A percentile compares a stretch with the other conserved stretches of the same genome.
Evolutionary conservation across 257 asterid genomes (phyloP).

Genomic region (Paraleonurus japonicus): DNA sequence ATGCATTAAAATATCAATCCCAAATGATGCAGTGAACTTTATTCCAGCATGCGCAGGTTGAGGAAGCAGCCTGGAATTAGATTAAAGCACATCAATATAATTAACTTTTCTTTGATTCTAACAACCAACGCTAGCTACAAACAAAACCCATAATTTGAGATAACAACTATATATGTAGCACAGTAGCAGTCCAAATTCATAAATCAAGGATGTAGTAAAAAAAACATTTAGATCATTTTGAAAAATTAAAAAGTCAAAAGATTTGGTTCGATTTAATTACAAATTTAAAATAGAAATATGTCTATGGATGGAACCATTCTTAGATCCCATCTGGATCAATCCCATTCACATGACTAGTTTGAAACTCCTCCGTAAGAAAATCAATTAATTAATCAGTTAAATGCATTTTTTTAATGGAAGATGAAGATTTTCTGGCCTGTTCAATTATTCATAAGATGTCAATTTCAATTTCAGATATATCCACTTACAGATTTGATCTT

Average conservation of each 20-base stretch:
- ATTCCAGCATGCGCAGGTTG: background rate
- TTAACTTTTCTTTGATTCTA: background rate
- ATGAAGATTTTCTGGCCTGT: background rate
- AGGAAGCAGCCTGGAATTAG: background rate
- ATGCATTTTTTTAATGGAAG: background rate
- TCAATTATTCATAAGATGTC: background rate
- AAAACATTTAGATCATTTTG: too few relatives aligned
- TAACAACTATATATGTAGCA: too few relatives aligned
- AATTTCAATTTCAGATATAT: too few relatives aligned
- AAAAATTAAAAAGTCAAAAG: background rate
- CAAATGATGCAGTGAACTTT: background rate
- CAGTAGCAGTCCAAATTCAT: background rate
- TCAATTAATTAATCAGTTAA: too few relatives aligned
- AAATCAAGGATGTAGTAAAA: too few relatives aligned
- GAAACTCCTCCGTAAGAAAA: background rate
- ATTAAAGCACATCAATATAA: background rate
- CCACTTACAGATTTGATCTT: too few relatives aligned
- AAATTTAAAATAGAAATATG: background rate
- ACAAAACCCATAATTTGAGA: background rate
- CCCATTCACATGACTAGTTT: constrained; percentile 11
- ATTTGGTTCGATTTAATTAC: background rate
- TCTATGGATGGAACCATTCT: background rate
- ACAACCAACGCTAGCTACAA: background rate
- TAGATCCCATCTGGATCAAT: background rate
- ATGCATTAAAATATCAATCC: background rate